phyloP scores from a whole-genome alignment of 1,284 basidiomycete species.

The Thecaphora thlaspeos region DNA sequence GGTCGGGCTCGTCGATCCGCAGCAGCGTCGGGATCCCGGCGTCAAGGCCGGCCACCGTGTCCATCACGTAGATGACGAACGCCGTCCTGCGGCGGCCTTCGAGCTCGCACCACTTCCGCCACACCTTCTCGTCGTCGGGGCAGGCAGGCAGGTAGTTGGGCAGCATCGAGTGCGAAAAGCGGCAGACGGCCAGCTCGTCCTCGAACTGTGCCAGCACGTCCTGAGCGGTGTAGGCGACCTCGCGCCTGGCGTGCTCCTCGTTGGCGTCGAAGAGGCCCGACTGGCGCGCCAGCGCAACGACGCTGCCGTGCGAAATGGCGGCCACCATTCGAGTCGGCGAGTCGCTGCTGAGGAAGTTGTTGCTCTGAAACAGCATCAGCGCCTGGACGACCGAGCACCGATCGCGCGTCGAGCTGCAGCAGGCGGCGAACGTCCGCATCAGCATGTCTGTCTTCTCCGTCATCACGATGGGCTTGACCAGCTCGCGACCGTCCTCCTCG shows the following conservation, averaged over 20 bases:
- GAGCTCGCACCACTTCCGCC: conserved; percentile 46
- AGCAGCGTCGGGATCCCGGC: conserved; percentile 32
- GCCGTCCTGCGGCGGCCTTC: conserved; percentile 43
- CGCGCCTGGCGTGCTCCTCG: conserved; percentile 25
- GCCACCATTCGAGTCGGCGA: conserved; percentile 27
- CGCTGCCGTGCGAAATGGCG: conserved; percentile 33
- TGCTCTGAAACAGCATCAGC: conserved; percentile 41
- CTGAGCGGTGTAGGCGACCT: conserved; percentile 15
- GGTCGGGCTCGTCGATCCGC: conserved; percentile 34
- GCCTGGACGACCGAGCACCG: conserved; percentile 46
- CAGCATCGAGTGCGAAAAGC: conserved; percentile 34
- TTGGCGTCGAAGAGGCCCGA: conserved; percentile 41
- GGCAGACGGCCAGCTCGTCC: conserved; percentile 23
- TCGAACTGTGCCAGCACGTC: conserved; percentile 29
- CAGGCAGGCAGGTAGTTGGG: conserved; percentile 22
- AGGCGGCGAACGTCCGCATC: conserved; percentile 36
- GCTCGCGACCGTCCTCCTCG: conserved; percentile 46
- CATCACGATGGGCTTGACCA: conserved; percentile 50
- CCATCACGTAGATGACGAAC: conserved; percentile 38
- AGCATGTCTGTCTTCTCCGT: conserved; percentile 47
- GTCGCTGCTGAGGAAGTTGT: conserved; percentile 44
- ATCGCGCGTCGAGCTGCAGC: conserved; percentile 39
- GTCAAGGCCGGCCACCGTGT: conserved; percentile 44
- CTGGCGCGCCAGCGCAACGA: conserved; percentile 39
- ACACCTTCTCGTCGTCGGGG: conserved; percentile 35